Evolutionary conservation across 78 protist species (phyloP).

Genomic region (Trichosphaerium sp.): DNA sequence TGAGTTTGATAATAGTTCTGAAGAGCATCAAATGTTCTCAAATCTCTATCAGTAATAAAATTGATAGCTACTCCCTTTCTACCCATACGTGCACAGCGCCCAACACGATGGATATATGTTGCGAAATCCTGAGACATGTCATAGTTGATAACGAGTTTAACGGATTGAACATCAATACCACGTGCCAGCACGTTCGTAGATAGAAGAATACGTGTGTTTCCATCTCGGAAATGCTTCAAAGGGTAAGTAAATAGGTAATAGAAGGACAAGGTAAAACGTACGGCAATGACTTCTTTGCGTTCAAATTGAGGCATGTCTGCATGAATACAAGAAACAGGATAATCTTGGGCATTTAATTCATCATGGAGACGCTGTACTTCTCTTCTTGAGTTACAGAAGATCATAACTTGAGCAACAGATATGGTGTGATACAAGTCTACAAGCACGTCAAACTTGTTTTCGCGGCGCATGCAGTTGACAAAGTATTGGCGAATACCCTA

Average conservation of each 20-base stretch:
- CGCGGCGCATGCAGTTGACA: slow-evolving; percentile 1
- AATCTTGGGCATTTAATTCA: not conserved
- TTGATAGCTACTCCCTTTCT: too few species aligned
- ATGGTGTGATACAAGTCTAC: slow-evolving; percentile 55
- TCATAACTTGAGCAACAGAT: slow-evolving; percentile 54
- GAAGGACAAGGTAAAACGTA: too few species aligned
- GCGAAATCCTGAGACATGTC: slow-evolving; percentile 43
- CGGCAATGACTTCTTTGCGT: slow-evolving; percentile 15
- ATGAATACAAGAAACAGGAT: slow-evolving; percentile 25
- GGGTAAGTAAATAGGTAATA: too few species aligned
- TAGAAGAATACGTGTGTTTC: slow-evolving; percentile 42
- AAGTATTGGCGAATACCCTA: slow-evolving; percentile 57
- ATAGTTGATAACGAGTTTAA: slow-evolving; percentile 45
- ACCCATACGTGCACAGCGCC: slow-evolving; percentile 61
- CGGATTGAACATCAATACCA: slow-evolving; percentile 75
- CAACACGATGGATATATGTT: slow-evolving; percentile 62
- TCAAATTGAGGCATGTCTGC: slow-evolving; percentile 28
- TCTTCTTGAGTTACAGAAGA: slow-evolving; percentile 65
- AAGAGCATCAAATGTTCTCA: too few species aligned
- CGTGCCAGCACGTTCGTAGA: slow-evolving; percentile 81
- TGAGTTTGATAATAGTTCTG: too few species aligned
- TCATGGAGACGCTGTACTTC: slow-evolving; percentile 20
- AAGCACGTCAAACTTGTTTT: slow-evolving; percentile 44
- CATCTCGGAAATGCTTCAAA: slow-evolving; percentile 23
- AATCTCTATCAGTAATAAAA: too few species aligned